These are phyloP conservation scores for Aspergillus tanneri DNA, from an alignment of 2,329 filamentous ascomycete genomes.

Conservation along the genomic window DNA sequence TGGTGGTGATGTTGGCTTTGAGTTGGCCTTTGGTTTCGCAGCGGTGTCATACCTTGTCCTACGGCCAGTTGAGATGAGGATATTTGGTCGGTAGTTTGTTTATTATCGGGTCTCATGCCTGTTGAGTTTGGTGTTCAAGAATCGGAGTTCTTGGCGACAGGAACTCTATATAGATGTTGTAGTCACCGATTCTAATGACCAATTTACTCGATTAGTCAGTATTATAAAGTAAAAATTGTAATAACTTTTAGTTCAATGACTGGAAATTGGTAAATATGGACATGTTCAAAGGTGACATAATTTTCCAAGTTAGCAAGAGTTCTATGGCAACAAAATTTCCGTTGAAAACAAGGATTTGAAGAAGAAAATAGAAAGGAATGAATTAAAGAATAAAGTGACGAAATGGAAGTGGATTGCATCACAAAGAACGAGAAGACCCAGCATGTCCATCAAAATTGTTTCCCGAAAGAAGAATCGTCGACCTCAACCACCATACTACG, in stretches of 20 bases:
- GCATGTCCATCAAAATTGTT: no score
- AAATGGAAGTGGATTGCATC: no score
- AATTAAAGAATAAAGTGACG: no score
- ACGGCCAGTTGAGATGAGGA: slow-evolving; percentile 51
- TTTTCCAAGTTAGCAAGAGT: no score
- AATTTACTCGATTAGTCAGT: not conserved
- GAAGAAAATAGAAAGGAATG: no score
- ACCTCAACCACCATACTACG: not conserved
- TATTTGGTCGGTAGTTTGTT: slow-evolving; percentile 39
- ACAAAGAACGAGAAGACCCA: no score
- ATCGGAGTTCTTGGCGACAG: not conserved
- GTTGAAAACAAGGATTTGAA: no score
- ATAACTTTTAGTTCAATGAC: no score
- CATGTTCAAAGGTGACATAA: no score
- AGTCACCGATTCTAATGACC: slow-evolving; percentile 4
- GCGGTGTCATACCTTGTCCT: slow-evolving; percentile 53
- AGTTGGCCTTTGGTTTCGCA: slow-evolving; percentile 64
- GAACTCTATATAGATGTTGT: slow-evolving; percentile 9
- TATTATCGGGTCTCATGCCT: slow-evolving; percentile 1
- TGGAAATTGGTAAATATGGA: no score
- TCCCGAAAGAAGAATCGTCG: not conserved
- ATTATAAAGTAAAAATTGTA: no score
- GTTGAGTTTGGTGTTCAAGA: slow-evolving; percentile 15
- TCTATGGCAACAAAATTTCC: no score
- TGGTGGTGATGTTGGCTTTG: slow-evolving; percentile 62